A percentile compares a stretch with the other conserved stretches of the same genome.
phyloP scores from a whole-genome alignment of 2,329 filamentous ascomycete species.

The Colletotrichum tanaceti region DNA sequence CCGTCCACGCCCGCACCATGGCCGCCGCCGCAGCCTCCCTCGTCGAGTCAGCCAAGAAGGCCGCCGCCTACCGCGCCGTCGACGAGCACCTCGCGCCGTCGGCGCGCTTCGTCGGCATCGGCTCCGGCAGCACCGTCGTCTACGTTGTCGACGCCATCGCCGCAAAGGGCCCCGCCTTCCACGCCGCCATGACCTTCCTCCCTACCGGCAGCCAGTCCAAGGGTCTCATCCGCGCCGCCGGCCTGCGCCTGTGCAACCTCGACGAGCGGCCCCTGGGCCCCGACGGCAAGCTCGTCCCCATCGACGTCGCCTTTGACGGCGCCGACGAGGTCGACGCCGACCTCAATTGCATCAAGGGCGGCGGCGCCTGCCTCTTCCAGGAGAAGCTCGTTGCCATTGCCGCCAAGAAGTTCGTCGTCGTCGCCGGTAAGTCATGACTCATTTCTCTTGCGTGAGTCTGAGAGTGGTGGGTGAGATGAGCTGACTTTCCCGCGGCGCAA shows the following conservation, averaged over 20 bases:
- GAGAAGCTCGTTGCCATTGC: conserved; percentile 94
- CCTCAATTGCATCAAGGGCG: conserved; percentile 97
- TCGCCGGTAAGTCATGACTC: conserved; percentile 71
- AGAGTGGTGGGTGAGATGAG: not conserved
- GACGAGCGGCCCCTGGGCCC: conserved; percentile 75
- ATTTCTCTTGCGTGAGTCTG: not conserved
- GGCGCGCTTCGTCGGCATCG: conserved; percentile 79
- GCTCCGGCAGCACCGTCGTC: conserved; percentile 83
- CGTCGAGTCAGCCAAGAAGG: conserved; percentile 79
- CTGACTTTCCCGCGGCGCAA: conserved; percentile 29
- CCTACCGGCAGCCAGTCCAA: conserved; percentile 94
- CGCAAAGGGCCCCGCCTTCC: conserved; percentile 65
- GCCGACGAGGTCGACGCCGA: conserved; percentile 97
- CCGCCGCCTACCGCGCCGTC: conserved; percentile 79
- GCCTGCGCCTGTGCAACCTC: conserved; percentile 80
- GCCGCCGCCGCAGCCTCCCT: conserved; percentile 53
- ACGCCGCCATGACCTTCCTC: conserved; percentile 80
- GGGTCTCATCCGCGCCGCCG: conserved; percentile 83
- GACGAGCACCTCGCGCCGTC: conserved; percentile 74
- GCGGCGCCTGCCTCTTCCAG: conserved; percentile 96
- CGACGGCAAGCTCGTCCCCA: conserved; percentile 57
- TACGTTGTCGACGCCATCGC: conserved; percentile 87
- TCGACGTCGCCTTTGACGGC: conserved; percentile 95
- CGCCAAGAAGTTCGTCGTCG: conserved; percentile 86
- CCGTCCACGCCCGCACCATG: conserved; percentile 47